Evolutionary conservation across 495 filamentous ascomycete species (phyloP), one percentile per base, ranked within the genome.

Genomic region (Podospora comata): DNA sequence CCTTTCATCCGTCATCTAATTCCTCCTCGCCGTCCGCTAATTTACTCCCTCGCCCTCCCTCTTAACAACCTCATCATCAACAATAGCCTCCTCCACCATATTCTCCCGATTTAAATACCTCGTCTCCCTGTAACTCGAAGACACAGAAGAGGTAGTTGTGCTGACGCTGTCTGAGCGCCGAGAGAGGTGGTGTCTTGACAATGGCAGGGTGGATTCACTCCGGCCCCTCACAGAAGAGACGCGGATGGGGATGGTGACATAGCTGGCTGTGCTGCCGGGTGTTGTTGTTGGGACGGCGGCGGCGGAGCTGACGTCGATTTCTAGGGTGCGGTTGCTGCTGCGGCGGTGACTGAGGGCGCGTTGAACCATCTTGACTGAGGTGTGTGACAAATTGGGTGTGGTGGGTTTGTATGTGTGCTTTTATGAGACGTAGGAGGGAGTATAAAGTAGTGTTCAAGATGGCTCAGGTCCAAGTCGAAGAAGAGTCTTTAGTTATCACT

Each of bases 331-430:
- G 16, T 53, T 23, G 55, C 16, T 60, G 58, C 60, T 60, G 1
- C 66, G 63, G 32, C 70, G 66, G 55, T 60, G 70, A 59, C 48
- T 55, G 9, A 71, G 62, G 26, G 70, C 66, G 63, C 60, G 70
- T 13, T 32, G 67, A 30, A 69, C 67, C 67, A 69, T 69, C 34
- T 20, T 68, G 13, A 27, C 32, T 39, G 18, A 20, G 39, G 13
- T 60, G 32, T 34, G 53, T 4, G 16, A 23, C 6, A 23, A 16
- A 4, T 62, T 20, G 4, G 15, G 58, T 18, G 28, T 62, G 18
- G 60, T 60, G 44, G 23, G 39, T 57, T 20, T 4, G 9, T 20
- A 58, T 3, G n/a, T 7, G 54, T 57, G 60, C 18, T 62, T 11
- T 48, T 48, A 11, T 23, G 23, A 23, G 23, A 23, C 23, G 23